Conservation (phyloP, 2,329 filamentous ascomycete species). For the Lecanicillium sp. region DNA sequence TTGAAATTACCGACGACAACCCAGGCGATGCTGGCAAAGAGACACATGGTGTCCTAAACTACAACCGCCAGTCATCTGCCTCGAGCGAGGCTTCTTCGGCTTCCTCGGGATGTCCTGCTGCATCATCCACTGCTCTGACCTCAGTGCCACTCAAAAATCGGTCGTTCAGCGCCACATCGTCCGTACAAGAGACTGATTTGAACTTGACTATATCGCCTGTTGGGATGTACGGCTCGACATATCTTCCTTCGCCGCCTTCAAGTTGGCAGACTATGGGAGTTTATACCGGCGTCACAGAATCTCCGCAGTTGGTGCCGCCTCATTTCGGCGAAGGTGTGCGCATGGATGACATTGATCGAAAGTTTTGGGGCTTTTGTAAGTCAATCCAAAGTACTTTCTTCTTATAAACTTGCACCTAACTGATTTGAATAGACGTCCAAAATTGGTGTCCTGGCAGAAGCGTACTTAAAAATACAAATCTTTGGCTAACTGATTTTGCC, state of each 20-base stretch:
- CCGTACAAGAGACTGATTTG: too few species aligned
- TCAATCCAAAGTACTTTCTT: not conserved
- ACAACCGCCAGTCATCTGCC: too few species aligned
- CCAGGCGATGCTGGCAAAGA: too few species aligned
- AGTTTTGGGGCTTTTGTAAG: constrained; percentile 4
- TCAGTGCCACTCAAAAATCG: too few species aligned
- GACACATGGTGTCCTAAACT: too few species aligned
- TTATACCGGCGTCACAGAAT: not conserved
- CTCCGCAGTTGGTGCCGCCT: not conserved
- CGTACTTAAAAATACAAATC: constrained; percentile 27
- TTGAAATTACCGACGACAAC: too few species aligned
- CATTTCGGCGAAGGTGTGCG: constrained; percentile 1
- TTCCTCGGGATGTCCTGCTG: too few species aligned
- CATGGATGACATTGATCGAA: constrained; percentile 7
- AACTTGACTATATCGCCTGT: too few species aligned
- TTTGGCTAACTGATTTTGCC: constrained; percentile 32
- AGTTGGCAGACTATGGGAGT: not conserved
- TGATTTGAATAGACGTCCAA: constrained; percentile 22
- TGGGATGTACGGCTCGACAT: not conserved
- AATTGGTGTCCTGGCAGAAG: constrained; percentile 34
- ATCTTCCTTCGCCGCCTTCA: not conserved
- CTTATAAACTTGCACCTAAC: constrained; percentile 5
- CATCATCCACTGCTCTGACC: not conserved
- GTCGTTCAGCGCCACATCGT: too few species aligned
- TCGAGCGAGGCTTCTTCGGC: too few species aligned